Base-by-base conservation (phyloP, 2,329 filamentous ascomycete genomes). In the Hawksworthiomyces lignivorus region DNA sequence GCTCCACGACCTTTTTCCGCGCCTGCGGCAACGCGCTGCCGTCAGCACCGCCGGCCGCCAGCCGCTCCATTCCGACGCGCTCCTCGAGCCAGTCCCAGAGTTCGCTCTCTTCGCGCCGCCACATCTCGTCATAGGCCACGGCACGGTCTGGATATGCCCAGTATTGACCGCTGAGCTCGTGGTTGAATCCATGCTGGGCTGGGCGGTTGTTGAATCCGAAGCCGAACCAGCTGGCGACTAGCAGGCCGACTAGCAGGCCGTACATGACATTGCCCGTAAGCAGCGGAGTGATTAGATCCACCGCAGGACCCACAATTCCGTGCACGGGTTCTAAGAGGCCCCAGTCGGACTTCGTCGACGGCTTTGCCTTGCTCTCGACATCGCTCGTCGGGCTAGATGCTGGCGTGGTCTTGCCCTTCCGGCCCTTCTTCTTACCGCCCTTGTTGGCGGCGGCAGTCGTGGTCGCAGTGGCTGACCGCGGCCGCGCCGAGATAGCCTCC, bases 31-130 rank as follows among this genome's bases (percentile, higher is more conserved):
- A 40, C 47, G 15, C 4, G 7, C 29, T 15, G 21, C 37, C 21
- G 3, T 19, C 26, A 19, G 19, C 40, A 14, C 21, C 55, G 39
- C 53, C 63, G 42, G 65, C 70, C 50, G 59, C 63, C 50, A 74
- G 63, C 45, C 67, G 68, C 43, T 87, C 82, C 57, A 92, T 67
- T 3, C 87, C 84, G 2, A 87, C 81, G 15, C 89, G 75, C 53
- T 94, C 86, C 60, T 96, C 89, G 5, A 96, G 67, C 89, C 89
- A 96, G 44, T 86, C 82, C 89, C 89, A 96, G 9, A 96, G 67
- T 53, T 92, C 87, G 50, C 77, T 87, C 58, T 96, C 89, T 60
- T 96, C 87, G 30, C 78, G 71, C 27, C 80, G 74, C 89, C 90
- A 98, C 56, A 97, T 84, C 62, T 95, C 86, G 52, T 97, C 89